phyloP scores from a whole-genome alignment of 306 rosid species.

The Glycine latifolia region DNA sequence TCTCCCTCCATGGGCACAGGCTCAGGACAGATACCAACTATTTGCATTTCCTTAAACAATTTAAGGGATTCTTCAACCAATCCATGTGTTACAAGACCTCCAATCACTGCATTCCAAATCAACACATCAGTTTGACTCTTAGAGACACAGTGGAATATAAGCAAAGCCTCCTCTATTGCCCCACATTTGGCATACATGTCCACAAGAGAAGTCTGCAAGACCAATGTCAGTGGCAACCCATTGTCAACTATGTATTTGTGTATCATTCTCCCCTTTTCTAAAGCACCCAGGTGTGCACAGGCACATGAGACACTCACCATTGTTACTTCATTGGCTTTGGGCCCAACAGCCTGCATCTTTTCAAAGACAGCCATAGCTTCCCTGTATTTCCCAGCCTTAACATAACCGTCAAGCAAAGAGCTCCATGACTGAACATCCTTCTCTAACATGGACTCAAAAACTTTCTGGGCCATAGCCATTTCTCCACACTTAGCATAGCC shows the following conservation, averaged over 20 bases:
- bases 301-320: constrained; percentile 84
- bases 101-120: constrained; percentile 81
- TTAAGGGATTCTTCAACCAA: constrained; percentile 61
- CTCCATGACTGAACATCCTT: constrained; percentile 83
- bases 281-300: constrained; percentile 76
- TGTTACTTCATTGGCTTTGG: constrained; percentile 78
- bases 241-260: constrained; percentile 60
- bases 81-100: constrained; percentile 86
- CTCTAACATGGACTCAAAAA: constrained; percentile 71
- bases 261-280: constrained; percentile 69
- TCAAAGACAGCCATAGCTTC: constrained; percentile 71
- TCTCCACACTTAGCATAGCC: constrained; percentile 82
- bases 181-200: constrained; percentile 94
- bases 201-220: constrained; percentile 74
- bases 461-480: constrained; percentile 57
- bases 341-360: constrained; percentile 59
- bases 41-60: constrained; percentile 66
- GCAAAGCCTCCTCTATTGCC: constrained; percentile 73
- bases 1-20: constrained; percentile 83
- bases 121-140: constrained; percentile 66
- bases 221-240: constrained; percentile 62
- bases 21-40: constrained; percentile 64
- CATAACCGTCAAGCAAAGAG: constrained; percentile 76
- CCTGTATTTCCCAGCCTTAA: constrained; percentile 63
- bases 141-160: constrained; percentile 54